Conservation (phyloP, 2,329 filamentous ascomycete genomes). For the Harringtonia aguacate region DNA sequence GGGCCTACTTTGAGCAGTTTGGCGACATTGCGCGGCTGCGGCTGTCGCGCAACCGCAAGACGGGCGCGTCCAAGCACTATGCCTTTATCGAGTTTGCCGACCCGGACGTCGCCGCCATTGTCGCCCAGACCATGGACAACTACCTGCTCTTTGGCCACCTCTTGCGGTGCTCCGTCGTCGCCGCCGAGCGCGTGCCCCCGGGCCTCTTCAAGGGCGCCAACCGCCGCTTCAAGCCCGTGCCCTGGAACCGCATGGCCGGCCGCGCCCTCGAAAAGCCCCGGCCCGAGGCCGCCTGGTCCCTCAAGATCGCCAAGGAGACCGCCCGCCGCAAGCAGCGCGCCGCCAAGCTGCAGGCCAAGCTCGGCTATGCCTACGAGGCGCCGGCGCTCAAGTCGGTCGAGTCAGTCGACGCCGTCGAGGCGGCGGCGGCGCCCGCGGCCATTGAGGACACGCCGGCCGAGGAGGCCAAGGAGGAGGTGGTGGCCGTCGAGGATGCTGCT, state of each 20-base stretch:
- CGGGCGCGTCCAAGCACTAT: conserved; percentile 84
- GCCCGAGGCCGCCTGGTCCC: conserved; percentile 67
- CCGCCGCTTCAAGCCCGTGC: conserved; percentile 73
- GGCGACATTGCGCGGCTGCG: conserved; percentile 69
- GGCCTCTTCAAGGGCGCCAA: conserved; percentile 86
- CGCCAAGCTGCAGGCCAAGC: conserved; percentile 57
- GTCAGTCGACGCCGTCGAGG: conserved; percentile 9
- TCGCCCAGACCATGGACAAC: conserved; percentile 93
- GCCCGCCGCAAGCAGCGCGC: conserved; percentile 57
- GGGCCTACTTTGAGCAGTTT: conserved; percentile 87
- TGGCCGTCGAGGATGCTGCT: too few species aligned
- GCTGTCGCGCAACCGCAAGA: conserved; percentile 84
- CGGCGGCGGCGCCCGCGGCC: conserved; percentile 10
- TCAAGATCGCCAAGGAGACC: conserved; percentile 63
- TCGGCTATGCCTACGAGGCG: conserved; percentile 76
- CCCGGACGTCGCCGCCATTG: conserved; percentile 71
- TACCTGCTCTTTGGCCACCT: conserved; percentile 94
- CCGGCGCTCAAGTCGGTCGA: conserved; percentile 54
- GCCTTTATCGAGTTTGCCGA: conserved; percentile 88
- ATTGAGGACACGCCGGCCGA: background rate
- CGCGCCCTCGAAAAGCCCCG: conserved; percentile 62
- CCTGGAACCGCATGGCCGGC: conserved; percentile 79
- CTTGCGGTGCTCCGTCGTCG: conserved; percentile 62
- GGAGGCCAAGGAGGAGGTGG: background rate
- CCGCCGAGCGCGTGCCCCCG: conserved; percentile 63